Percentiles rank a stretch among this genome's conserved stretches.
These are phyloP conservation scores for Fusarium decemcellulare DNA, from an alignment of 2,329 filamentous ascomycete species.

Conservation along the genomic window DNA sequence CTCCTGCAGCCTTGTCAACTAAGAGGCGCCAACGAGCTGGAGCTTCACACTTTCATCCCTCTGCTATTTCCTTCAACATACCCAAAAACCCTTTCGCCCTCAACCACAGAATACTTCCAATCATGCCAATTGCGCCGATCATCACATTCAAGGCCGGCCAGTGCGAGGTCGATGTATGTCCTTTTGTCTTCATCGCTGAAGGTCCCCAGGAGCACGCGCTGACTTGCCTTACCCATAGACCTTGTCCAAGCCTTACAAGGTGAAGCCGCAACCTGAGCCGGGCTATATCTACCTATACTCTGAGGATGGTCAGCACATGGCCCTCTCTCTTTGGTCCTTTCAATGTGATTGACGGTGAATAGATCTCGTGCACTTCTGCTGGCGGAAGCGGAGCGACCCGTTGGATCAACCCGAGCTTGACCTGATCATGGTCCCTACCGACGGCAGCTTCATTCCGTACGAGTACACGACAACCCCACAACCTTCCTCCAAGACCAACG, in stretches of 20 bases:
- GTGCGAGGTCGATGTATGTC: slow-evolving; percentile 85
- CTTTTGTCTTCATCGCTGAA: slow-evolving; percentile 4
- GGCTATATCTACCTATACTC: slow-evolving; percentile 94
- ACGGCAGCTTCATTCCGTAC: slow-evolving; percentile 90
- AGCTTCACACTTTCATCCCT: slow-evolving; percentile 15
- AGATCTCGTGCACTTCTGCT: slow-evolving; percentile 97
- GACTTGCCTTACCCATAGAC: slow-evolving; percentile 50
- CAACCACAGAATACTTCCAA: slow-evolving; percentile 19
- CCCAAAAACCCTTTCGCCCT: slow-evolving; percentile 1
- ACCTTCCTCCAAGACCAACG: slow-evolving; percentile 78
- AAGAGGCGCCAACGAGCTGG: slow-evolving; percentile 24
- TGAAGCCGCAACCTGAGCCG: slow-evolving; percentile 79
- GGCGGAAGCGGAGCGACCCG: slow-evolving; percentile 83
- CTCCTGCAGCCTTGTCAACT: slow-evolving; percentile 53
- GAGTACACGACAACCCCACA: slow-evolving; percentile 70
- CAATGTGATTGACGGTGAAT: slow-evolving; percentile 17
- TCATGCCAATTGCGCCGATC: slow-evolving; percentile 87
- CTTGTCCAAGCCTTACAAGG: slow-evolving; percentile 74
- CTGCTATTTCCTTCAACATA: slow-evolving; percentile 22
- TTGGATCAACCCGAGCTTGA: slow-evolving; percentile 85
- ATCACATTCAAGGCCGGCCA: slow-evolving; percentile 97
- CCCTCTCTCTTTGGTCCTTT: neutral
- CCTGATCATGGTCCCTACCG: slow-evolving; percentile 92
- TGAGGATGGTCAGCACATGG: slow-evolving; percentile 79
- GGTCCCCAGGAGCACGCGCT: slow-evolving; percentile 27